phyloP scores from a whole-genome alignment of 192 early-diverging fungal genomes.

The Dimargaris xerosporica region DNA sequence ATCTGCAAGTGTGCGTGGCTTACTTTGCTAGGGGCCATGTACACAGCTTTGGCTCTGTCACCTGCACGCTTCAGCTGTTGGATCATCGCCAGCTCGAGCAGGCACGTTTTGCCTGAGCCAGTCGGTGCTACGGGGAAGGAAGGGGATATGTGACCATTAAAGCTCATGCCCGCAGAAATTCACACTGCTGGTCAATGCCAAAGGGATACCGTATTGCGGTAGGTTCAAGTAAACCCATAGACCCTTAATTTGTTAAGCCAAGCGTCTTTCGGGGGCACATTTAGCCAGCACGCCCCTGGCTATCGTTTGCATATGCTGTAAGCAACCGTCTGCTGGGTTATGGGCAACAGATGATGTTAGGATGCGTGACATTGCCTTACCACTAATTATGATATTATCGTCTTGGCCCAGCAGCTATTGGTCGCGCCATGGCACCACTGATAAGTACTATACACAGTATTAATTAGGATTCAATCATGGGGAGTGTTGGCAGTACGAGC shows the following conservation, averaged over 20 bases:
- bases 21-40: conserved; percentile 9
- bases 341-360: background rate
- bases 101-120: conserved; percentile 3
- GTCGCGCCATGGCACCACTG: background rate
- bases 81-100: conserved; percentile 2
- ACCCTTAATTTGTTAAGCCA: background rate
- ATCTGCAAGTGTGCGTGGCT: too few species aligned
- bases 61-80: background rate
- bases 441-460: background rate
- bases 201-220: background rate
- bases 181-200: background rate
- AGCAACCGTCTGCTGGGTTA: too few species aligned
- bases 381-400: background rate
- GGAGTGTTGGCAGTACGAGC: background rate
- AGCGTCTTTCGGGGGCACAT: background rate
- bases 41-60: background rate
- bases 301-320: background rate
- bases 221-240: background rate
- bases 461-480: background rate
- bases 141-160: too few species aligned
- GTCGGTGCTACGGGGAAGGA: background rate
- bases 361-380: background rate
- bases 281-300: background rate
- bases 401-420: background rate
- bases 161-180: background rate